Percentiles rank a stretch among this genome's conserved stretches.
These are phyloP conservation scores for Kwoniella pini DNA, from an alignment of 768 basidiomycete species.

Conservation along the genomic window DNA sequence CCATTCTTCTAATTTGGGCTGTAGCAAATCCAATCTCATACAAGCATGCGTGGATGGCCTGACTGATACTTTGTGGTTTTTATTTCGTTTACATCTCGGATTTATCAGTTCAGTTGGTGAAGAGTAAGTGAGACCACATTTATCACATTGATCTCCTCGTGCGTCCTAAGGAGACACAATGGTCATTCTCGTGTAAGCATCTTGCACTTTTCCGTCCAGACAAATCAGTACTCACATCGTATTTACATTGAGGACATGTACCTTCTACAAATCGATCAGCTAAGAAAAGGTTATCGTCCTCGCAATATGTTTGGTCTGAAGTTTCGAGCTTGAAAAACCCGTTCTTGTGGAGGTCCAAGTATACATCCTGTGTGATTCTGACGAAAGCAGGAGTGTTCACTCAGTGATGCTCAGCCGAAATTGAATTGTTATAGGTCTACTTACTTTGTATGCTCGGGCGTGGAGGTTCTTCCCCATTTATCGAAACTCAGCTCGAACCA, in stretches of 20 bases:
- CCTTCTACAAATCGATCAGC: conserved; percentile 98
- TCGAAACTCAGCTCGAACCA: conserved; percentile 99
- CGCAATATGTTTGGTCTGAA: conserved; percentile 92
- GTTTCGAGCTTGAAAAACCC: conserved; percentile 75
- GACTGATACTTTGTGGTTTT: conserved; percentile 72
- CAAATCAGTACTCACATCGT: conserved; percentile 62
- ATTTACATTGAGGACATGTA: conserved; percentile 90
- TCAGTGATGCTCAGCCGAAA: too few species aligned
- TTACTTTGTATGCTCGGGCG: conserved; percentile 82
- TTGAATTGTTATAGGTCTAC: too few species aligned
- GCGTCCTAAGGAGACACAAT: conserved; percentile 66
- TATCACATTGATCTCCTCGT: conserved; percentile 96
- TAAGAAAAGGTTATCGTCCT: conserved; percentile 88
- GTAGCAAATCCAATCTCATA: conserved; percentile 77
- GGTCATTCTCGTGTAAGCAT: too few species aligned
- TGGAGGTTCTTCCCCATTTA: conserved; percentile 92
- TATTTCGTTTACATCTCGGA: conserved; percentile 88
- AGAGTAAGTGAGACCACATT: conserved; percentile 86
- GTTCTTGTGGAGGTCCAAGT: conserved; percentile 76
- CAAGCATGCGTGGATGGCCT: conserved; percentile 87
- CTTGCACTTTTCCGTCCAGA: neutral
- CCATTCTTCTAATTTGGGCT: conserved; percentile 82
- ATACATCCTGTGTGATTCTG: conserved; percentile 85
- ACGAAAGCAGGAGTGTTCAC: conserved; percentile 43
- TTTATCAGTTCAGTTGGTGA: conserved; percentile 84